Conservation (phyloP, 108 stramenopile species). For the Cylindrotheca closterium region DNA sequence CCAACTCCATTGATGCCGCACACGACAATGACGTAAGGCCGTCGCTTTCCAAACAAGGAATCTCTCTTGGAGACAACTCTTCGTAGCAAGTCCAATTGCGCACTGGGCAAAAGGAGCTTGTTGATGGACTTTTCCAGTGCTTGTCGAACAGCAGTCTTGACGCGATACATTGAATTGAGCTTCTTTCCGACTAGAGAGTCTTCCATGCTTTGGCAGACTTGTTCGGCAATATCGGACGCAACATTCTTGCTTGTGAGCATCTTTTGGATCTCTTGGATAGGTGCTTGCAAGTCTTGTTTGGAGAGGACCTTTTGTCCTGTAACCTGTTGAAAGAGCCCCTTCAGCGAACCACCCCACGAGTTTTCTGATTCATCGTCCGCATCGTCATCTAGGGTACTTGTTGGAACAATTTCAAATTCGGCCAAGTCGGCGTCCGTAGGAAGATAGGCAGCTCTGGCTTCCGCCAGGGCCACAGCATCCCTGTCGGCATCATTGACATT, state of each 20-base stretch:
- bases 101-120: conserved; percentile 53
- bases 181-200: conserved; percentile 64
- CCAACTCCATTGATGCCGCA: conserved; percentile 97
- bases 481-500: conserved; percentile 28
- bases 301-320: conserved; percentile 62
- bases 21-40: conserved; percentile 90
- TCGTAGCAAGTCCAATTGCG: conserved; percentile 56
- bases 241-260: conserved; percentile 89
- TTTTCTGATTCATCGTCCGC: conserved; percentile 33
- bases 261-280: conserved; percentile 83
- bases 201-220: conserved; percentile 64
- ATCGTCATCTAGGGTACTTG: conserved; percentile 35
- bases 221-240: conserved; percentile 78
- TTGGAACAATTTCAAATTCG: conserved; percentile 72
- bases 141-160: conserved; percentile 82
- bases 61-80: conserved; percentile 55
- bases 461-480: conserved; percentile 63
- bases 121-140: conserved; percentile 74
- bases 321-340: conserved; percentile 52
- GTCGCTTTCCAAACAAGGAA: conserved; percentile 45
- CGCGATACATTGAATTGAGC: conserved; percentile 63
- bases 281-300: conserved; percentile 65
- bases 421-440: conserved; percentile 79
- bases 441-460: conserved; percentile 87
- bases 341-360: conserved; percentile 58